These are phyloP conservation scores for Claviceps pusilla DNA, from an alignment of 2,329 filamentous ascomycete species.

Conservation along the genomic window DNA sequence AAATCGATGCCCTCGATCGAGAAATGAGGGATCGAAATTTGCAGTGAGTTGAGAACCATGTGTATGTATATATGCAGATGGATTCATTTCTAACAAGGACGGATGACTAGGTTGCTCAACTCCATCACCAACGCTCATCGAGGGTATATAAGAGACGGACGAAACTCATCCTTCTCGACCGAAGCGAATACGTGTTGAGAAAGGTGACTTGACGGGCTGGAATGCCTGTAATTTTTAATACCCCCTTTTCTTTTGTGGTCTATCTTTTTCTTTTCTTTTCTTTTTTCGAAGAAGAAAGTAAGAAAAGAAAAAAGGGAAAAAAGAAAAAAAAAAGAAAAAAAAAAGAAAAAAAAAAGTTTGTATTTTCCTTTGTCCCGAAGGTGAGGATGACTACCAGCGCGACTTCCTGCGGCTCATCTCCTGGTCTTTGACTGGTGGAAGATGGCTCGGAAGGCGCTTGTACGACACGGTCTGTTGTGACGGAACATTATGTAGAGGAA, in stretches of 20 bases:
- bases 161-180: not conserved
- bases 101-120: constrained; percentile 9
- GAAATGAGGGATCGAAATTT: constrained; percentile 42
- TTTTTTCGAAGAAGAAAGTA: too few relatives aligned
- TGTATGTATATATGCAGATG: too few relatives aligned
- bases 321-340: too few relatives aligned
- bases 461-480: not conserved
- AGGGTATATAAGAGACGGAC: constrained; percentile 2
- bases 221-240: not conserved
- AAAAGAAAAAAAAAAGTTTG: too few relatives aligned
- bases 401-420: too few relatives aligned
- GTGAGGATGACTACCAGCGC: not conserved
- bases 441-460: not conserved
- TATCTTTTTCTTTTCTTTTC: not conserved
- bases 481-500: not conserved
- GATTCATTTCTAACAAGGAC: not conserved
- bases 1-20: constrained; percentile 38
- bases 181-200: not conserved
- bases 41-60: constrained; percentile 17
- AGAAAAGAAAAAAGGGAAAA: too few relatives aligned
- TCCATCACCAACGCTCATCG: constrained; percentile 12
- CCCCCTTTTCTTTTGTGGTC: constrained; percentile 1
- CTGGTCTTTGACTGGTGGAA: too few relatives aligned
- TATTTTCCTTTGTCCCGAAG: not conserved
- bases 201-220: not conserved